These are phyloP conservation scores for Xylaria bambusicola DNA, from an alignment of 495 filamentous ascomycete species.

Conservation along the genomic window DNA sequence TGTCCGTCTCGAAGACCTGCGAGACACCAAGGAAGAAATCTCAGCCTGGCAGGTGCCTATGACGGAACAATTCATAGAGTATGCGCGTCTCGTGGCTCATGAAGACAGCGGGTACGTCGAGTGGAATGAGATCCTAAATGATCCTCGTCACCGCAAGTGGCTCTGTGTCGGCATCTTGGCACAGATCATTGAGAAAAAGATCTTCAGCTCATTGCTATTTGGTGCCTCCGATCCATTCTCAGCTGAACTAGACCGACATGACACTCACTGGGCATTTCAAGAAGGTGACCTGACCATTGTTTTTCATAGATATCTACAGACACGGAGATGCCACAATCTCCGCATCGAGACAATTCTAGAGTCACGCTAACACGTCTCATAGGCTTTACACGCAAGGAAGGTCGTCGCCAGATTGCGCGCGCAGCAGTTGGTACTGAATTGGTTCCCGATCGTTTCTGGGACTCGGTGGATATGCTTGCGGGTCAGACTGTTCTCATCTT, in stretches of 20 bases:
- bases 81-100: constrained; percentile 34
- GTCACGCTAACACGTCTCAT: neutral
- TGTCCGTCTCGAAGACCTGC: constrained; percentile 10
- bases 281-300: constrained; percentile 52
- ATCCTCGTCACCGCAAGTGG: constrained; percentile 36
- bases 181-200: constrained; percentile 42
- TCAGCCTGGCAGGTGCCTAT: constrained; percentile 24
- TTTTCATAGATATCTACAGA: too few species aligned
- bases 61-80: constrained; percentile 37
- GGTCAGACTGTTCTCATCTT: constrained; percentile 43
- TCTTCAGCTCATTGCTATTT: constrained; percentile 50
- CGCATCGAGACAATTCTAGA: constrained; percentile 3
- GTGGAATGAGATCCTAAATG: constrained; percentile 44
- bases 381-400: constrained; percentile 47
- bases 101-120: constrained; percentile 39
- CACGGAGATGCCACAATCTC: neutral
- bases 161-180: constrained; percentile 44
- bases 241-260: constrained; percentile 38
- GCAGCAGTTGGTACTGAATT: constrained; percentile 25
- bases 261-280: constrained; percentile 29
- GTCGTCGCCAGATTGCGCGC: constrained; percentile 34
- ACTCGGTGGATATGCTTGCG: constrained; percentile 40
- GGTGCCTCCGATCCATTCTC: constrained; percentile 34
- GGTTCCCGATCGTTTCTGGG: constrained; percentile 46
- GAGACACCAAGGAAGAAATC: neutral